Percentiles rank a stretch among this genome's conserved stretches.
Conservation (phyloP, 1,284 basidiomycete species). For the Ganoderma meredithae region DNA sequence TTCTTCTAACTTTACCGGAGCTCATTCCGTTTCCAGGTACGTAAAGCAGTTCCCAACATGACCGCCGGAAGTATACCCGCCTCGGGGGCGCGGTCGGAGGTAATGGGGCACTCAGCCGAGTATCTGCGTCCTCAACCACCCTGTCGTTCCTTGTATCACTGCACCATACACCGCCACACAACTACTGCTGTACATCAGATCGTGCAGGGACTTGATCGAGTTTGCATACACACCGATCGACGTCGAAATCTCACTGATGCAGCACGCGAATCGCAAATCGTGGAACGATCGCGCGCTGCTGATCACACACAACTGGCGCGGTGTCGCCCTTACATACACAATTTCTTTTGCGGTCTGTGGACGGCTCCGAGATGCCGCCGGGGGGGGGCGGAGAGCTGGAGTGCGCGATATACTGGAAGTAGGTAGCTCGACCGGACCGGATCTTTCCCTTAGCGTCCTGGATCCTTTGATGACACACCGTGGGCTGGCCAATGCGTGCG, state of each 20-base stretch:
- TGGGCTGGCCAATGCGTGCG: background rate
- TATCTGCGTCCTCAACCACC: background rate
- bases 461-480: slow-evolving; percentile 3
- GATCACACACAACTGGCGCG: slow-evolving; percentile 20
- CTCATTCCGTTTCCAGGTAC: slow-evolving; percentile 24
- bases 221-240: slow-evolving; percentile 28
- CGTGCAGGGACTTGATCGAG: slow-evolving; percentile 30
- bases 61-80: background rate
- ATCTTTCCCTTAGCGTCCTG: slow-evolving; percentile 31
- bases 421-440: slow-evolving; percentile 19
- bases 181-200: slow-evolving; percentile 30
- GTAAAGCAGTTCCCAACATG: slow-evolving; percentile 24
- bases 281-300: slow-evolving; percentile 22
- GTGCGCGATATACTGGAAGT: slow-evolving; percentile 30
- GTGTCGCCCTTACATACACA: slow-evolving; percentile 14
- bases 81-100: background rate
- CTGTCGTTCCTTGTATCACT: slow-evolving; percentile 27
- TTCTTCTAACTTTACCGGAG: too few species aligned
- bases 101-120: background rate
- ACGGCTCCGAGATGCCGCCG: slow-evolving; percentile 4
- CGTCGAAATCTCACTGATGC: slow-evolving; percentile 29
- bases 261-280: slow-evolving; percentile 31
- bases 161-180: slow-evolving; percentile 26
- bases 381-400: slow-evolving; percentile 22
- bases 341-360: slow-evolving; percentile 15